These are phyloP conservation scores for Moringa oleifera DNA, from an alignment of 345 rosid species.

Conservation along the genomic window DNA sequence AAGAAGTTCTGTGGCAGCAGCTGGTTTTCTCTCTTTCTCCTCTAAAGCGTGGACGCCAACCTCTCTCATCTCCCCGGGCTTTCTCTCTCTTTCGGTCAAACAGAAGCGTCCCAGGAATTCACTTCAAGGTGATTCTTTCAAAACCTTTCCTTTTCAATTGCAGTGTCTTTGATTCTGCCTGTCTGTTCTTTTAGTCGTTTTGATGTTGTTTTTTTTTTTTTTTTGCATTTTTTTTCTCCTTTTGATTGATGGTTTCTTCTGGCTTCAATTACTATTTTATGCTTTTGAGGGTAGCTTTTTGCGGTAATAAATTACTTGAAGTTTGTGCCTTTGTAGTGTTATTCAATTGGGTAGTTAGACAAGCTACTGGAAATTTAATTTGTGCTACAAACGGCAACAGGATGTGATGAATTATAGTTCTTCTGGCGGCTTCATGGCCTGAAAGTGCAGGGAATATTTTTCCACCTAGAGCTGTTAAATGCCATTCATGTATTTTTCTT, in stretches of 20 bases:
- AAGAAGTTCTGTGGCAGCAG: conserved; percentile 15
- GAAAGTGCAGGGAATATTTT: no score
- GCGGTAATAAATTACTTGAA: background rate
- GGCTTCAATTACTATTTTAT: conserved; percentile 1
- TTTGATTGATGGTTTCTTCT: background rate
- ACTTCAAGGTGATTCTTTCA: conserved; percentile 43
- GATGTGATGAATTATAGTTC: background rate
- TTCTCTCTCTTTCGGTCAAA: conserved; percentile 31
- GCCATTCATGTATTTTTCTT: conserved; percentile 2
- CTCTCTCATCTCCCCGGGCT: conserved; percentile 23
- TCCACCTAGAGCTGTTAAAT: background rate
- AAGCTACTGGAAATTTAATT: background rate
- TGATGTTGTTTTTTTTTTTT: no score
- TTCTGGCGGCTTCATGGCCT: background rate
- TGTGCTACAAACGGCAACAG: background rate
- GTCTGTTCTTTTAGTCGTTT: conserved; percentile 4
- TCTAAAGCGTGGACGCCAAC: conserved; percentile 20
- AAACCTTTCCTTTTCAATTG: background rate
- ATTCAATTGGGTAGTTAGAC: conserved; percentile 7
- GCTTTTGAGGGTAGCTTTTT: background rate
- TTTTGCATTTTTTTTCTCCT: background rate
- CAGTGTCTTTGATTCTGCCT: background rate
- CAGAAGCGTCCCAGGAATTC: conserved; percentile 28
- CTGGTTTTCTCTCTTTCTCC: conserved; percentile 36
- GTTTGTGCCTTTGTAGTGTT: background rate